Evolutionary conservation across 768 basidiomycete genomes (phyloP), one percentile per base, ranked within the genome.

Genomic region (Tylopilus sp.): DNA sequence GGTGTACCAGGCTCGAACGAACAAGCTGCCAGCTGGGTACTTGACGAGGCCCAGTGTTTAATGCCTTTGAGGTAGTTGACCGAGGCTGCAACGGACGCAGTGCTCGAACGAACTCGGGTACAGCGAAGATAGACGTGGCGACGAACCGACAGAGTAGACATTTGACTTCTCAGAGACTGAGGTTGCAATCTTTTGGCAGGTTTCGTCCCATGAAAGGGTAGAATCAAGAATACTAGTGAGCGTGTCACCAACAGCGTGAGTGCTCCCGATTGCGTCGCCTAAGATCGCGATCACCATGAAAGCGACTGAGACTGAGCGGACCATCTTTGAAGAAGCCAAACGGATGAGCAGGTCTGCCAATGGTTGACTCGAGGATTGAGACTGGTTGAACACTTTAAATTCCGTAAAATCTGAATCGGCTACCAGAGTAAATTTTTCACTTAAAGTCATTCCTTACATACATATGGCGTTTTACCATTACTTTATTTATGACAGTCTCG

Each of bases 1-100:
- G 77, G 70, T 2, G 1, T 80, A 11, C 78, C 80, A 3, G 84
- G 84, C 57, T 84, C 80, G 10, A 86, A 83, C 11, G 78, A 76
- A 60, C 84, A 86, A 2, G 72, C 66, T 0, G 84, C 61, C 1
- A 48, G 2, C 49, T 82, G 74, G 0, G 71, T 61, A 56, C 79
- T 83, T 5, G 81, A 81, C 22, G 65, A 64, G 0, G 79, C 76
- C 79, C 78, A 85, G 53, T 85, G 81, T 2, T 56, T 45, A 21
- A 80, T 73, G 53, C 78, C 82, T 14, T 68, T 61, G 0, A 33
- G 31, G 50, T 82, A 85, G 19, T 64, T 38, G 3, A 57, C 10
- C 7, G 56, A 56, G n/a, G 17, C 58, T 65, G 21, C n/a, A n/a
- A 17, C 10, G 21, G 8, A 36, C 16, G n/a, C 3, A 8, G 3